Base-by-base conservation (phyloP, 2,329 filamentous ascomycete species). In the Pseudopithomyces maydicus region DNA sequence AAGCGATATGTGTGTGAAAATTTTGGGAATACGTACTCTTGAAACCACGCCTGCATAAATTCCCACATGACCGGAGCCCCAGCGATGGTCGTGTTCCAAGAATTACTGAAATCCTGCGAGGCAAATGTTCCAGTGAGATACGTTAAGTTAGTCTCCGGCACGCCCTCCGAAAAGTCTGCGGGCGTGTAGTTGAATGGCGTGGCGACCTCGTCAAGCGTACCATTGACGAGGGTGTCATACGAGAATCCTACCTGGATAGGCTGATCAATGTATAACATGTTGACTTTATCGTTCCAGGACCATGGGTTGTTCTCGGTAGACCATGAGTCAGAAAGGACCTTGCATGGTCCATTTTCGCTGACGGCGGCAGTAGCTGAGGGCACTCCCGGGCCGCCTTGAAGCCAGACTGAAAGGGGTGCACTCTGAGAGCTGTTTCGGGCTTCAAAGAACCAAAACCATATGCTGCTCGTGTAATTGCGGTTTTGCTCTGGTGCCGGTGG, bases 371-470 rank as follows among this genome's bases (percentile, higher is more conserved):
- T 59, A 17, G 63, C 48, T 1, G 65, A 66, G 20, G 60, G 59
- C 17, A 62, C 58, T 2, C 83, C 84, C 1, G 85, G 84, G 0
- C 85, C 85, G 14, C 84, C 84, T 52, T 84, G 83, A 64, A 87
- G 77, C 80, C 83, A 87, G 35, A 86, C 79, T 0, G 81, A 78
- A 3, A 87, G 71, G 0, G 84, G 85, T 2, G 83, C 84, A 58
- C 80, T 81, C 8, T 69, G 62, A 1, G 84, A 78, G 64, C 83
- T 78, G 44, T 83, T 80, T 8, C 84, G 76, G 2, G 84, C 78
- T 58, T 85, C 83, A 63, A 88, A 87, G 66, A 85, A 87, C 82
- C 83, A 85, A 69, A 87, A 88, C 70, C 85, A 88, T 41, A 80
- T 85, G 65, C 84, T 82, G 52, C 82, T 81, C 6, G 78, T 72